phyloP scores from a whole-genome alignment of 2,329 filamentous ascomycete species.

The Eurotiales sp. region DNA sequence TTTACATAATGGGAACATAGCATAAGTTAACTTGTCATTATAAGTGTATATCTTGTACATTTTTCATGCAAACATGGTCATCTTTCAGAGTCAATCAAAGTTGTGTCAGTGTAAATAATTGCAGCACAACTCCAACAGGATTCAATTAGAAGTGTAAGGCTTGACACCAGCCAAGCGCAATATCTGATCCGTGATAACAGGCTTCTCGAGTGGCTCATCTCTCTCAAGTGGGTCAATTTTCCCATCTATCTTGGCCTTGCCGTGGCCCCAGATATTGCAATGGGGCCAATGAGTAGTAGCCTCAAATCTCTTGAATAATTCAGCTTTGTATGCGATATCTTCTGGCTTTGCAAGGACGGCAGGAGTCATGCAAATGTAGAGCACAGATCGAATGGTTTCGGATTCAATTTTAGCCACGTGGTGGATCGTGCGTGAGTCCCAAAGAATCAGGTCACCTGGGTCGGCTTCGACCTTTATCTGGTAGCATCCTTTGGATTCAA shows the following conservation, averaged over 20 bases:
- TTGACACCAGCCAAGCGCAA: too few relatives aligned
- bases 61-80: too few relatives aligned
- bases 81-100: too few relatives aligned
- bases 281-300: conserved; percentile 21
- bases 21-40: too few relatives aligned
- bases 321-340: conserved; percentile 11
- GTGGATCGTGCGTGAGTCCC: conserved; percentile 21
- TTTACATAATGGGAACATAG: too few relatives aligned
- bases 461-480: conserved; percentile 19
- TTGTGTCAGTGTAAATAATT: too few relatives aligned
- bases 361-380: conserved; percentile 19
- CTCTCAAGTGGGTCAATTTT: conserved; percentile 16
- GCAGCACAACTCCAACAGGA: too few relatives aligned
- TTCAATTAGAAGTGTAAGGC: too few relatives aligned
- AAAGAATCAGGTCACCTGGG: conserved; percentile 20
- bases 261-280: conserved; percentile 17
- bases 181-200: too few relatives aligned
- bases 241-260: conserved; percentile 16
- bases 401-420: conserved; percentile 15
- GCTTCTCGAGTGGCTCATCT: conserved; percentile 17
- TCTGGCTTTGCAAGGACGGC: too few relatives aligned
- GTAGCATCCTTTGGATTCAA: conserved; percentile 19
- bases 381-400: conserved; percentile 17
- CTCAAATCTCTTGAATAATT: conserved; percentile 15
- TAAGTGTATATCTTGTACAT: too few relatives aligned